Evolutionary conservation across 176 grass and related monocot genomes (phyloP).

Genomic region (Ensete glaucum): DNA sequence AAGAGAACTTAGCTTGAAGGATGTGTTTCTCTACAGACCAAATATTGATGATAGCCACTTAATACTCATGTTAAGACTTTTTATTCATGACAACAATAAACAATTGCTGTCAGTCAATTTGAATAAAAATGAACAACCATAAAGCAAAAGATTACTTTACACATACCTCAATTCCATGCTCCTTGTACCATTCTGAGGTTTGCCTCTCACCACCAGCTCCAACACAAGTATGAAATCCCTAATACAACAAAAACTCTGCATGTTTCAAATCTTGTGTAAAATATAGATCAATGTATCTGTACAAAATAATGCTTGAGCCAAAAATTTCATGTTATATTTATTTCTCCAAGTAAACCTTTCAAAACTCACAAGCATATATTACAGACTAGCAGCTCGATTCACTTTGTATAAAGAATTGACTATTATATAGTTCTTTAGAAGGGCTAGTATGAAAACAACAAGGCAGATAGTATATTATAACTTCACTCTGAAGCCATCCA

Average conservation of each 20-base stretch:
- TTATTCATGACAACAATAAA: neutral
- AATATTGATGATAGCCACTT: neutral
- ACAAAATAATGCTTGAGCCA: neutral
- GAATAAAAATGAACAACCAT: neutral
- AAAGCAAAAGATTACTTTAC: slow-evolving; percentile 12
- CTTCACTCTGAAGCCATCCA: neutral
- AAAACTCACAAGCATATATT: too few relatives aligned
- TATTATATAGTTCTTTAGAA: too few relatives aligned
- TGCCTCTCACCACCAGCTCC: slow-evolving; percentile 79
- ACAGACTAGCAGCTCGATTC: too few relatives aligned
- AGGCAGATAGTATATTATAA: neutral
- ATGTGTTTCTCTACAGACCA: neutral
- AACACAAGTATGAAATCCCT: slow-evolving; percentile 95
- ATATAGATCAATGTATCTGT: neutral
- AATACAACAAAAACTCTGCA: neutral
- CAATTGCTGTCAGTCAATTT: neutral
- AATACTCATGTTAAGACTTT: neutral
- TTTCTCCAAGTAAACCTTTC: too few relatives aligned
- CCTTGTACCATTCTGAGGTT: slow-evolving; percentile 73
- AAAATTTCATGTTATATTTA: neutral
- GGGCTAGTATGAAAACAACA: neutral
- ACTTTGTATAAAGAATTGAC: too few relatives aligned
- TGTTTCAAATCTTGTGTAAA: neutral
- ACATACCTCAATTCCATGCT: slow-evolving; percentile 82
- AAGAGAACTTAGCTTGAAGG: neutral